Conservation (phyloP, 2,329 filamentous ascomycete genomes). For the Xenoacremonium recifei region DNA sequence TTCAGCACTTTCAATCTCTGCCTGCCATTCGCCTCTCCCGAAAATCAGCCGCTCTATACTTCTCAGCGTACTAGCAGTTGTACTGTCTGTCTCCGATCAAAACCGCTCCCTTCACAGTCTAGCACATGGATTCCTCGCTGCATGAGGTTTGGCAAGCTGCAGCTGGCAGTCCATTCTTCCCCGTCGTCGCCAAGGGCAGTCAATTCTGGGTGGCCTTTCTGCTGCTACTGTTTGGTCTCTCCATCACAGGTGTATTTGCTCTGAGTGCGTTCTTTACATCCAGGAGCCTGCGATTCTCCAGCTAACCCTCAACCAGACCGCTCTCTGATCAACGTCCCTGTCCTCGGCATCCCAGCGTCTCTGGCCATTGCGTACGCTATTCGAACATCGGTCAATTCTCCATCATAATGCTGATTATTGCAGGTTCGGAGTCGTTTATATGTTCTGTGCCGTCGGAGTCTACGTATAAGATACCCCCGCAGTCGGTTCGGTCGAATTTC, state of each 20-base stretch:
- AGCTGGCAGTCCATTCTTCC: conserved; percentile 80
- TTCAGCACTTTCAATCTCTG: background rate
- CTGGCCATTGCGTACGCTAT: conserved; percentile 79
- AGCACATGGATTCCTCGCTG: conserved; percentile 75
- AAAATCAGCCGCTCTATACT: no score
- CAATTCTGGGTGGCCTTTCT: conserved; percentile 82
- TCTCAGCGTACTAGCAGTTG: no score
- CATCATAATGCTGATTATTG: conserved; percentile 15
- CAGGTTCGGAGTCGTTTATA: conserved; percentile 93
- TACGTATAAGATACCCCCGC: conserved; percentile 75
- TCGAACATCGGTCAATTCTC: background rate
- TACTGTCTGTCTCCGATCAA: no score
- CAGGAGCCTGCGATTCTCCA: conserved; percentile 18
- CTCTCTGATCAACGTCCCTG: conserved; percentile 70
- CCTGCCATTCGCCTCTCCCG: background rate
- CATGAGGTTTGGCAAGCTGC: conserved; percentile 93
- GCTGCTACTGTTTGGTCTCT: conserved; percentile 69
- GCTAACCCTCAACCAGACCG: conserved; percentile 78
- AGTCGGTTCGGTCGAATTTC: conserved; percentile 25
- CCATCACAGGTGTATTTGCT: conserved; percentile 76
- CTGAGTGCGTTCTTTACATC: conserved; percentile 63
- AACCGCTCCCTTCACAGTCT: conserved; percentile 7
- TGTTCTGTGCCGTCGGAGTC: conserved; percentile 98
- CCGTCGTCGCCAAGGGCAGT: conserved; percentile 73
- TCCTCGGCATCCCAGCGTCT: conserved; percentile 83